Evolutionary conservation across 108 stramenopile species (phyloP), one percentile per base, ranked within the genome.

Genomic region (Nitzschia putrida): DNA sequence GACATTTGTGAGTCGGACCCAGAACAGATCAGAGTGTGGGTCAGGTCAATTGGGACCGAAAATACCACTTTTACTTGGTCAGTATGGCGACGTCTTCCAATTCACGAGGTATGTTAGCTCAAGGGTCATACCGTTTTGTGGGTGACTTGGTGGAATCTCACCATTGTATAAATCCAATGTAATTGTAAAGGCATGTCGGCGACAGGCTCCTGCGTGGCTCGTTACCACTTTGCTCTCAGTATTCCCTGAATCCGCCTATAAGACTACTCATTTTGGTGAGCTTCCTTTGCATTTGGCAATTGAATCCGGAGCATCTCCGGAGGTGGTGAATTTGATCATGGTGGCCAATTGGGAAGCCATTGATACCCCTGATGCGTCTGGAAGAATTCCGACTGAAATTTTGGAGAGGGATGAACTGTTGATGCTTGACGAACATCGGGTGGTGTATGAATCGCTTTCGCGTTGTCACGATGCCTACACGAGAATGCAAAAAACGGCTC

Each of bases 251-350:
- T 79, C 83, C 18, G 76, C 82, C 9, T 69, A 57, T 24, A 25
- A 42, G 10, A 80, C 74, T 73, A 85, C 81, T 8, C 79, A 86
- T 44, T 81, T 86, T 65, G 89, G 85, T 34, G 79, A 86, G 54
- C 74, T 95, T 47, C 93, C 93, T 4, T 58, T 95, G 47, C 93
- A 95, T 78, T 85, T 92, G 84, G 93, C 93, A 14, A 90, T 90
- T 0, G 78, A 80, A 25, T 88, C 88, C 51, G 82, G 86, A 55
- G 93, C 93, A 9, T 52, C 80, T 37, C 77, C 83, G 10, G 93
- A 92, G 54, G 89, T 90, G 13, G 86, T 95, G 18, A 82, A 83
- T 20, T 61, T 87, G 23, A 73, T 88, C 29, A 60, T 91, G 24
- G 84, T 85, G 25, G 54, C 87, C 42, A 73, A 88, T 57, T 85